Evolutionary conservation across 2,329 filamentous ascomycete species (phyloP), one percentile per base, ranked within the genome.

Genomic region (Sordariomycetes sp.): DNA sequence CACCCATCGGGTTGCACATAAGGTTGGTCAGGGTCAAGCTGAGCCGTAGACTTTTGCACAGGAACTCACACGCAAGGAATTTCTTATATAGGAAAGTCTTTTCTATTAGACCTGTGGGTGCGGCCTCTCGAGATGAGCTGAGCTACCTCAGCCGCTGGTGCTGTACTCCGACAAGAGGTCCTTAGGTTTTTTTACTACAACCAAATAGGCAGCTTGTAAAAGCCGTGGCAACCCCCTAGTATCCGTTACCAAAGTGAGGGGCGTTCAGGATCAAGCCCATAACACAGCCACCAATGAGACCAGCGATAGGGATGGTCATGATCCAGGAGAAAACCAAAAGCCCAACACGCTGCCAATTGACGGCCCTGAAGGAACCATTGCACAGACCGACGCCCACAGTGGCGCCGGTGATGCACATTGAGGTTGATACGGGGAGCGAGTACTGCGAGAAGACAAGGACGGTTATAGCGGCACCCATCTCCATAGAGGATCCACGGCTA

Each of bases 401-500:
- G 19, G 82, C 82, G 35, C 83, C 82, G 2, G 82, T 86, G 55
- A 88, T 86, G 55, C 82, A 87, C 82, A 81, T 81, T 14, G 76
- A 79, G 3, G 80, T 87, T 0, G 82, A 86, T 18, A 87, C 82
- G 24, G 82, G 82, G 0, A 87, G 76, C 2, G 72, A 74, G 65
- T 70, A 84, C 52, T 85, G 81, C 0, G 80, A 84, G 66, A 84
- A 84, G 53, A 87, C 58, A 16, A 86, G 72, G 39, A 86, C 75
- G 8, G 82, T 87, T 44, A 87, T 75, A 44, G 82, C 80, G 29
- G 82, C 81, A 31, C 82, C 83, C 72, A 87, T 73, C 53, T 87
- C 83, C 82, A 87, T 87, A 32, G 79, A 85, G 46, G 63, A 83
- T 33, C 64, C 67, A 45, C 67, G 58, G 45, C 55, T 62, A 19